A percentile compares a stretch with the other conserved stretches of the same genome.
Conservation (phyloP, 805 yeast genomes). For the Zygosaccharomyces bailii region DNA sequence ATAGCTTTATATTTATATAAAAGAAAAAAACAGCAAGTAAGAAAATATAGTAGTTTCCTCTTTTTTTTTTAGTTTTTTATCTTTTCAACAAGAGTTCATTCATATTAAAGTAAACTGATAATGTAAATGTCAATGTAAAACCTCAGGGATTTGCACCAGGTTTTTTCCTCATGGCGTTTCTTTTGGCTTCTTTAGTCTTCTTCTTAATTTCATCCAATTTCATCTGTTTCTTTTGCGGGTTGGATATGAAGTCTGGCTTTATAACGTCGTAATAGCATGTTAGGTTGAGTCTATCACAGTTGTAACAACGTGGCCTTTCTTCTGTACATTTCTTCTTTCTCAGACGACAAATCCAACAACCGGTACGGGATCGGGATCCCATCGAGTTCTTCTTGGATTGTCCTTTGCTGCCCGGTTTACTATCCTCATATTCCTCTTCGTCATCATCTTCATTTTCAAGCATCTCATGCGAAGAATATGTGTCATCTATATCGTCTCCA, state of each 20-base stretch:
- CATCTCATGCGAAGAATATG: slow-evolving; percentile 5
- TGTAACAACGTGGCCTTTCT: slow-evolving; percentile 55
- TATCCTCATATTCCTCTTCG: slow-evolving; percentile 17
- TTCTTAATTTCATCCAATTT: slow-evolving; percentile 51
- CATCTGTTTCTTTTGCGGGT: slow-evolving; percentile 39
- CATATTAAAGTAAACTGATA: background rate
- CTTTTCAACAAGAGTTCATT: background rate
- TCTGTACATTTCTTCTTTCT: slow-evolving; percentile 73
- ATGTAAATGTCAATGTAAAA: slow-evolving; percentile 3
- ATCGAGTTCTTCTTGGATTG: slow-evolving; percentile 20
- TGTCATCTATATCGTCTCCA: slow-evolving; percentile 13
- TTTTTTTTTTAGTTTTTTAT: slow-evolving; percentile 2
- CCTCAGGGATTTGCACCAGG: slow-evolving; percentile 9
- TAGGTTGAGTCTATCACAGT: slow-evolving; percentile 55
- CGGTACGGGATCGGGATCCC: slow-evolving; percentile 48
- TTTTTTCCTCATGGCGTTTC: slow-evolving; percentile 37
- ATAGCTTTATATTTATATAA: slow-evolving; percentile 2
- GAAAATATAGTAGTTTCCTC: background rate
- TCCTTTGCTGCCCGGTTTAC: slow-evolving; percentile 18
- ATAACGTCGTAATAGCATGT: slow-evolving; percentile 51
- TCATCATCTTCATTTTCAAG: slow-evolving; percentile 14
- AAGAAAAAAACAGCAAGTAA: slow-evolving; percentile 1
- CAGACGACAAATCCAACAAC: slow-evolving; percentile 78
- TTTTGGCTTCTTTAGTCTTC: slow-evolving; percentile 42
- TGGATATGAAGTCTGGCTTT: slow-evolving; percentile 55